A percentile compares a stretch with the other conserved stretches of the same genome.
phyloP scores from a whole-genome alignment of 2,329 filamentous ascomycete genomes.

The Geosmithia putterillii region DNA sequence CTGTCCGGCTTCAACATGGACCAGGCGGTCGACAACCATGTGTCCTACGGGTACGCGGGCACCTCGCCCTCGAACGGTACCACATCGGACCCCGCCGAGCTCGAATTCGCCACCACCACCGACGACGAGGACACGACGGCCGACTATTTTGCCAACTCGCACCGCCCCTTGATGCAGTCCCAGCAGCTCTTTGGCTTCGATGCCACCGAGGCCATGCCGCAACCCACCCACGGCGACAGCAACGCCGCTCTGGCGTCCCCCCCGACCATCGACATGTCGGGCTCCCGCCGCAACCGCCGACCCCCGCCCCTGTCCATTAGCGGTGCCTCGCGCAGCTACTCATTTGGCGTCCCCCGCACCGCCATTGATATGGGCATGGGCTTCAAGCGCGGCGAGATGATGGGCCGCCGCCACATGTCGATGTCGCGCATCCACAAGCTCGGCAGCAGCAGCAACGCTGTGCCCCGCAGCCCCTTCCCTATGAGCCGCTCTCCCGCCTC shows the following conservation, averaged over 20 bases:
- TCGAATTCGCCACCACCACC: background rate
- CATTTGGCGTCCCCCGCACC: conserved; percentile 30
- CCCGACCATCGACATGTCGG: conserved; percentile 39
- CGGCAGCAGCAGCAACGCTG: no score
- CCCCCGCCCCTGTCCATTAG: conserved; percentile 32
- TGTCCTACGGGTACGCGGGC: background rate
- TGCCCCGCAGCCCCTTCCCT: conserved; percentile 24
- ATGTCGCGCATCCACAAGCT: conserved; percentile 19
- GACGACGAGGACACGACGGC: conserved; percentile 1
- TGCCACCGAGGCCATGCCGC: background rate
- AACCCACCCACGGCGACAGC: background rate
- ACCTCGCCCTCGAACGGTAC: conserved; percentile 2
- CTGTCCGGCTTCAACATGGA: background rate
- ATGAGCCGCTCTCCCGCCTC: conserved; percentile 25
- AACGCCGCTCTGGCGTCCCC: conserved; percentile 19
- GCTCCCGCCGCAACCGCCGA: conserved; percentile 34
- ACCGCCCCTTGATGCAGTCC: background rate
- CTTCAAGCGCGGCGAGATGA: conserved; percentile 26
- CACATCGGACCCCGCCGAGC: background rate
- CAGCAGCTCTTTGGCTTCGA: background rate
- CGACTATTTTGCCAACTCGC: background rate
- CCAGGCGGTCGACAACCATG: background rate
- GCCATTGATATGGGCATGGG: conserved; percentile 26
- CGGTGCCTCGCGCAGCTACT: conserved; percentile 23
- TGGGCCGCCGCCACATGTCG: conserved; percentile 35